Base-by-base conservation (phyloP, 192 early-diverging fungal genomes). In the Podila epigama region DNA sequence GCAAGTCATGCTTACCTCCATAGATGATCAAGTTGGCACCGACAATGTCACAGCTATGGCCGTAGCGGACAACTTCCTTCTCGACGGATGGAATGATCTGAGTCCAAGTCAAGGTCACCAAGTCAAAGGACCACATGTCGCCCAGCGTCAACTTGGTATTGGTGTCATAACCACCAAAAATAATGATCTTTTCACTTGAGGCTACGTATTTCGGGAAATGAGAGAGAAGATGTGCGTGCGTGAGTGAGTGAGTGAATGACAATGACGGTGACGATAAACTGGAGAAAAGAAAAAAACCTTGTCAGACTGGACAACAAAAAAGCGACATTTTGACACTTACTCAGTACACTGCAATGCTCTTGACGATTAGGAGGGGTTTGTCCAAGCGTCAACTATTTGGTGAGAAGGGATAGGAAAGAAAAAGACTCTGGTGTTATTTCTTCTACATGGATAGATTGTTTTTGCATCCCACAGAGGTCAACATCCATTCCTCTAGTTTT, bases 21-120 rank as follows among this genome's bases (percentile, higher is more conserved):
- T 41, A 65, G 57, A 71, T 62, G 28, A 71, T 28, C 69, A 75
- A 68, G 31, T 68, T 75, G 52, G 72, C 72, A 9, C 72, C 72
- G 1, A 15, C 35, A 58, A 75, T 61, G 29, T 61, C 44, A 41
- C 72, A 75, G 59, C 29, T 58, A 32, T 75, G 72, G 16, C 48
- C 53, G 42, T 75, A 42, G 32, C 64, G 59, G 42, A 5, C 27
- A 18, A 18, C 20, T 32, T 20, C n/a, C n/a, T n/a, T n/a, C n/a
- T 50, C 22, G 58, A 42, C 61, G 3, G 51, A 22, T 5, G 63
- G 7, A 9, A 75, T 5, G 52, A 66, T 61, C 58, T 56, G 63
- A 7, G 60, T 32, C 72, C 72, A 75, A 5, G 72, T 68, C 59
- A 20, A 25, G 48, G 72, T 75, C 10, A 75, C 32, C 59, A 75